Conservation (phyloP, 2,329 filamentous ascomycete genomes). For the Fusarium sp. region DNA sequence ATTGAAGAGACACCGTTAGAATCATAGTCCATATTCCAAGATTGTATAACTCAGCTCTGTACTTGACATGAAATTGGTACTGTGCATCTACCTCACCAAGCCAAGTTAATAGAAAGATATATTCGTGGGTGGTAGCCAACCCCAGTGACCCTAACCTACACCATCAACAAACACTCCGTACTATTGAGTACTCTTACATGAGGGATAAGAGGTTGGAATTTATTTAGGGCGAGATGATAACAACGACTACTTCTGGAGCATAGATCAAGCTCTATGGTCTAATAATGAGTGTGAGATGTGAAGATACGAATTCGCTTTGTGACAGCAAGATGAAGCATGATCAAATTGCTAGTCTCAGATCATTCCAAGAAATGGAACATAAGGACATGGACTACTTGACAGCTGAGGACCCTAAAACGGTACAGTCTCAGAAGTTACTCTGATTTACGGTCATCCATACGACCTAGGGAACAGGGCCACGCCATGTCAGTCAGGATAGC, state of each 20-base stretch:
- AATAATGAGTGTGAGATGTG: neutral
- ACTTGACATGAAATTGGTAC: too few relatives aligned
- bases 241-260: too few relatives aligned
- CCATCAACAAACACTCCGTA: neutral
- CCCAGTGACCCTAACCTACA: neutral
- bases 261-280: neutral
- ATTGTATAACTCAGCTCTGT: neutral
- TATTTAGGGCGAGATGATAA: neutral
- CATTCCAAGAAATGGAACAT: neutral
- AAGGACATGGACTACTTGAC: neutral
- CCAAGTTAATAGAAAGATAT: too few relatives aligned
- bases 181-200: neutral
- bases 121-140: neutral
- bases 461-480: neutral
- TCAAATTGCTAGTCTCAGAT: neutral
- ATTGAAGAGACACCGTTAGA: neutral
- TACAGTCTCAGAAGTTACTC: neutral
- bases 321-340: neutral
- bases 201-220: neutral
- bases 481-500: neutral
- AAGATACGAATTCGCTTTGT: neutral
- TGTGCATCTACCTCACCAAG: too few relatives aligned
- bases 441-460: neutral
- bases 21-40: neutral
- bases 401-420: neutral